These are phyloP conservation scores for Melampsora larici-populina DNA, from an alignment of 1,284 basidiomycete species.

Conservation along the genomic window DNA sequence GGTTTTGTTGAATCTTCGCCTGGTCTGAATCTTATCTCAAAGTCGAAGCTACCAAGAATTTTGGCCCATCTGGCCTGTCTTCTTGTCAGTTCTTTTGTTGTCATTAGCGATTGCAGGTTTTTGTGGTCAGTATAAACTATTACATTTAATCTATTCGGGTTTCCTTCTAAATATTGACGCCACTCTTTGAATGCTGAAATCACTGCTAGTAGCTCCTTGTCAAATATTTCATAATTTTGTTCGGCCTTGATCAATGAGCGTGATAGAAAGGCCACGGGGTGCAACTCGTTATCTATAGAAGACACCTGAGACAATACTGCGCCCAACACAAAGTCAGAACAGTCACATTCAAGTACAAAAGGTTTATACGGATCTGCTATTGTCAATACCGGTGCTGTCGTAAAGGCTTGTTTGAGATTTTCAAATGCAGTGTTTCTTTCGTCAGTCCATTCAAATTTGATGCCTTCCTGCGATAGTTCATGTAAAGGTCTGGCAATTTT, in stretches of 20 bases:
- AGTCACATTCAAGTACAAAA: no score
- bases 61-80: background rate
- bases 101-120: no score
- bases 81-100: no score
- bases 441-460: constrained; percentile 43
- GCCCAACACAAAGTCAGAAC: no score
- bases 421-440: background rate
- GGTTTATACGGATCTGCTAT: no score
- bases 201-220: no score
- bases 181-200: no score
- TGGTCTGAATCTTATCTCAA: background rate
- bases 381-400: no score
- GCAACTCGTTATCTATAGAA: background rate
- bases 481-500: constrained; percentile 49
- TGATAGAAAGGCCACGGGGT: background rate
- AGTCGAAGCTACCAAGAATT: background rate
- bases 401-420: background rate
- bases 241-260: background rate
- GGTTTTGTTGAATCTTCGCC: background rate
- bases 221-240: no score
- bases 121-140: no score
- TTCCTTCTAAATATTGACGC: no score
- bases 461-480: background rate
- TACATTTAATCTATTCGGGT: no score
- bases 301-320: background rate